Base-by-base conservation (phyloP, 441 rosid species). In the Erysimum pusillum region DNA sequence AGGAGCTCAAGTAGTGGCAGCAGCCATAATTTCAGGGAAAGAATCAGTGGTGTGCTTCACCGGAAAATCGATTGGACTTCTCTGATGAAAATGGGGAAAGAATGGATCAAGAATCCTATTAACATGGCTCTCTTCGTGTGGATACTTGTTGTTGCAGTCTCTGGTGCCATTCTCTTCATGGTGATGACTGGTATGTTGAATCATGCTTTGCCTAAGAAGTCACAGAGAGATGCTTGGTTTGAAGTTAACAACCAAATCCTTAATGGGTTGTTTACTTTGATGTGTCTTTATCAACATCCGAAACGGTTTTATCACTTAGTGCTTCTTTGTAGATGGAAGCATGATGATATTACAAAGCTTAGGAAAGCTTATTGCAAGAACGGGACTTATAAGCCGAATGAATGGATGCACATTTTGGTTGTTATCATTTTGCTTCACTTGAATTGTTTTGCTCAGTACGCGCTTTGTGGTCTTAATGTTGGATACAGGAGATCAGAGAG, bases 181-280 rank as follows among this genome's bases (percentile, higher is more conserved):
- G 99, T 92, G 38, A 91, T 94, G 96, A 94, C 97, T 3, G 97
- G 99, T 62, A 94, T 94, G 99, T 76, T 94, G 74, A 88, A 94
- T 72, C 46, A 44, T 6, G 97, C 70, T 3, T 53, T 94, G 45
- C 94, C 89, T 4, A 84, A 78, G 36, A 90, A 90, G 83, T 81
- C 92, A 2, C 80, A 87, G 32, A 89, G 97, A 84, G 80, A 90
- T 75, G 85, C 82, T 68, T 92, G 99, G 99, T 92, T 91, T 75
- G 97, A 94, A 81, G 96, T 92, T 28, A 94, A 94, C 83, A 92
- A 94, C 67, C 99, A 94, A 70, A 92, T 94, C 69, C 96, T 94
- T 62, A 91, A 92, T 36, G 97, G 97, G 0, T 78, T 94, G 68
- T 94, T 92, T 77, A 89, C 99, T 74, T 90, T 94, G 32, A 89